These are phyloP conservation scores for Lecanicillium sp. DNA, from an alignment of 2,329 filamentous ascomycete species.

Conservation along the genomic window DNA sequence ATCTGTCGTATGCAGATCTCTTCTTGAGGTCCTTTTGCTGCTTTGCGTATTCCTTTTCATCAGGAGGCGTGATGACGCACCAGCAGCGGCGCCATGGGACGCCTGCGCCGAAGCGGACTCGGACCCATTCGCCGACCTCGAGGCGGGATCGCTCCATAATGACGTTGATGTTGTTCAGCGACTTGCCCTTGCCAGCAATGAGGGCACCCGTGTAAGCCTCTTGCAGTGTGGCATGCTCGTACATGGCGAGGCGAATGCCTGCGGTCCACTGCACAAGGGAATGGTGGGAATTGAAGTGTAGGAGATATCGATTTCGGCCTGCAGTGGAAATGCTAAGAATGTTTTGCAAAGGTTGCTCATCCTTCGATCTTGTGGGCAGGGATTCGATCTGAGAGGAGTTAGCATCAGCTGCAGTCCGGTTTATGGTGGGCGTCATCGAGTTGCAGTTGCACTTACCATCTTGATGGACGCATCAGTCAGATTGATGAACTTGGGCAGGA, in stretches of 20 bases:
- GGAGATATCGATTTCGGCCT: conserved; percentile 86
- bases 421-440: conserved; percentile 5
- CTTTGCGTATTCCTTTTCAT: conserved; percentile 86
- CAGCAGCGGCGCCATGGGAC: conserved; percentile 95
- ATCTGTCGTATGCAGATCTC: conserved; percentile 74
- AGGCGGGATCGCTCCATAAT: conserved; percentile 78
- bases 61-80: conserved; percentile 88
- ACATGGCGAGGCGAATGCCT: conserved; percentile 88
- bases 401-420: no score
- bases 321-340: conserved; percentile 94
- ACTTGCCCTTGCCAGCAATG: conserved; percentile 88
- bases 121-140: conserved; percentile 84
- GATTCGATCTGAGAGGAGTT: conserved; percentile 73
- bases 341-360: conserved; percentile 80
- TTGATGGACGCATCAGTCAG: conserved; percentile 95
- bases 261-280: conserved; percentile 95
- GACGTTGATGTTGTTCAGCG: conserved; percentile 78
- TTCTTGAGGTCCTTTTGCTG: conserved; percentile 76
- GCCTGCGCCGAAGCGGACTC: conserved; percentile 90
- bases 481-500: conserved; percentile 90
- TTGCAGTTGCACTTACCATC: conserved; percentile 57
- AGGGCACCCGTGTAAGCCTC: conserved; percentile 95
- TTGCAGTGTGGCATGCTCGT: conserved; percentile 84
- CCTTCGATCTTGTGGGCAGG: conserved; percentile 70
- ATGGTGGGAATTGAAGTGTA: conserved; percentile 93